Conservation (phyloP, 2,329 filamentous ascomycete species). For the Ustulina deusta region DNA sequence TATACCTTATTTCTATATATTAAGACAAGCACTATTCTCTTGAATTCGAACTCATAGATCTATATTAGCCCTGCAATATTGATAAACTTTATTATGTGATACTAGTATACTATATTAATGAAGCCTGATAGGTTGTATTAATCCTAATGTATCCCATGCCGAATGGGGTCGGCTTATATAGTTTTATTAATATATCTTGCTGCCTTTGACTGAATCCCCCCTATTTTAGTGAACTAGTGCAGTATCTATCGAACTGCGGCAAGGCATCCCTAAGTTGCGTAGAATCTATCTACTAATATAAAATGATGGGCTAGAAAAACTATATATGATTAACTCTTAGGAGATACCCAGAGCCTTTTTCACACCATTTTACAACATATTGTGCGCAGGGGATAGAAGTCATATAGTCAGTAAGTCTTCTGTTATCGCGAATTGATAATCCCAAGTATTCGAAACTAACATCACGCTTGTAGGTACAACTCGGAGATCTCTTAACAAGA, state of each 20-base stretch:
- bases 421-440: neutral
- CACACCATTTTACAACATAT: neutral
- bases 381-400: neutral
- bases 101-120: neutral
- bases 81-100: neutral
- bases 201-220: neutral
- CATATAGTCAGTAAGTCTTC: neutral
- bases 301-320: neutral
- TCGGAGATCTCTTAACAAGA: neutral
- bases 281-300: neutral
- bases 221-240: neutral
- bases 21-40: no score
- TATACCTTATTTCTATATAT: no score
- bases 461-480: neutral
- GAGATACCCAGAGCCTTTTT: neutral
- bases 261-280: neutral
- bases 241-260: neutral
- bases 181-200: neutral
- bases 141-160: no score
- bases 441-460: neutral
- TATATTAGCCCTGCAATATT: neutral
- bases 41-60: no score
- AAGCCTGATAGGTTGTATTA: neutral
- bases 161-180: neutral
- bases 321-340: neutral